Conservation (phyloP, 805 yeast species). For the Zygoascus ofunaensis region DNA sequence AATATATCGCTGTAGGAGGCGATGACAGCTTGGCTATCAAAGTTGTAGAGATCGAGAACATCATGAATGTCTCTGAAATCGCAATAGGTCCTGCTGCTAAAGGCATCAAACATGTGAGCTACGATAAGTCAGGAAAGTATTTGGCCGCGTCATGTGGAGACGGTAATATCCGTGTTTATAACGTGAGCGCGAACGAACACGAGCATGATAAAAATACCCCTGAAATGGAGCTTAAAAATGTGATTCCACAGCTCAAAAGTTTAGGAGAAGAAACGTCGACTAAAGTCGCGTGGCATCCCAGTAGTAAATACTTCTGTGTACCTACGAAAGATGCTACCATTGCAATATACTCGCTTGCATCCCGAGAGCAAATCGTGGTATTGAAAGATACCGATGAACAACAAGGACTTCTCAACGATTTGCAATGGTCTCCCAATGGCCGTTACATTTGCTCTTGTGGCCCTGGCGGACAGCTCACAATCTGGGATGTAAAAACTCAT, state of each 20-base stretch:
- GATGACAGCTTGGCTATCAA: conserved; percentile 26
- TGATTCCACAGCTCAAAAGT: conserved; percentile 24
- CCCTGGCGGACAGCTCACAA: conserved; percentile 38
- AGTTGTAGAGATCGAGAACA: conserved; percentile 26
- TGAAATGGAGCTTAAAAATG: conserved; percentile 9
- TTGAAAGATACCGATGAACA: conserved; percentile 6
- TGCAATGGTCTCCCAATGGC: conserved; percentile 57
- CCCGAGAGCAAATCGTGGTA: conserved; percentile 19
- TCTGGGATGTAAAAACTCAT: conserved; percentile 44
- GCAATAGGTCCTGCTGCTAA: conserved; percentile 31
- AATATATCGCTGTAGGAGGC: conserved; percentile 29
- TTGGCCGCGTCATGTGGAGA: conserved; percentile 27
- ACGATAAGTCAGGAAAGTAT: conserved; percentile 24
- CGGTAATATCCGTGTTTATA: conserved; percentile 27
- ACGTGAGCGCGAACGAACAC: conserved; percentile 18
- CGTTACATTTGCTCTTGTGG: conserved; percentile 51
- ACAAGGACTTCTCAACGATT: conserved; percentile 35
- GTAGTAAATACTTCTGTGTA: conserved; percentile 51
- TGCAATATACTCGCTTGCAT: conserved; percentile 17
- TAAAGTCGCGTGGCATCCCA: conserved; percentile 63
- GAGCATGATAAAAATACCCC: conserved; percentile 19
- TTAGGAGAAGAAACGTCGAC: conserved; percentile 40
- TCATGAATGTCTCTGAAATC: conserved; percentile 30
- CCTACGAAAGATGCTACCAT: conserved; percentile 40
- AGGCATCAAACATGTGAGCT: conserved; percentile 41